Evolutionary conservation across 139 green algal species (phyloP).

Genomic region (Deuterostichococcus epilithicus): DNA sequence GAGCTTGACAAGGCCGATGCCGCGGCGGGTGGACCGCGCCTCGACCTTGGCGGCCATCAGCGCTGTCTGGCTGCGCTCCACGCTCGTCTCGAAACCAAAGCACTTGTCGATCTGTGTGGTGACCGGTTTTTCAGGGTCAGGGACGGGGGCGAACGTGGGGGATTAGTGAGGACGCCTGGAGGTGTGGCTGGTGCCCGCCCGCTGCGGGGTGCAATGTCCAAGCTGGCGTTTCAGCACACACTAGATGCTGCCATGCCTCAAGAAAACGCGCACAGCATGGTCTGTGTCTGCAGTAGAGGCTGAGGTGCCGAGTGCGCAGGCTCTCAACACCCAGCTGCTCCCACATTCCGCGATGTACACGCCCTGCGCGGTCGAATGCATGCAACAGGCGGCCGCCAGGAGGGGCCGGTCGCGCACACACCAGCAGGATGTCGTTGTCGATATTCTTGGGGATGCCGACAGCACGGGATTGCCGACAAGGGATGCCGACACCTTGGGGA

Average conservation of each 20-base stretch:
- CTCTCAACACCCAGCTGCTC: not conserved
- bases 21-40: constrained; percentile 58
- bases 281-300: not conserved
- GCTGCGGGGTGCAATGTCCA: too few species aligned
- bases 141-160: not conserved
- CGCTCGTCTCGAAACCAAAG: constrained; percentile 83
- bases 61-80: constrained; percentile 72
- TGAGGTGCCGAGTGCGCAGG: not conserved
- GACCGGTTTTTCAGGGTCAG: not conserved
- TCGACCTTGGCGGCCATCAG: constrained; percentile 63
- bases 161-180: too few species aligned
- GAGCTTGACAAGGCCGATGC: constrained; percentile 82
- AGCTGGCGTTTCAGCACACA: not conserved
- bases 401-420: not conserved
- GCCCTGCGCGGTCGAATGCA: too few species aligned
- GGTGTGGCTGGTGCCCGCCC: too few species aligned
- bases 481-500: not conserved
- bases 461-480: not conserved
- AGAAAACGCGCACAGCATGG: not conserved
- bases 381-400: not conserved
- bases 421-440: constrained; percentile 82
- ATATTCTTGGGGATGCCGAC: constrained; percentile 96
- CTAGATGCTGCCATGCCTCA: not conserved
- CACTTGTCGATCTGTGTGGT: constrained; percentile 41
- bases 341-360: not conserved